phyloP scores from a whole-genome alignment of 768 basidiomycete species.

The Rhodocollybia butyracea region DNA sequence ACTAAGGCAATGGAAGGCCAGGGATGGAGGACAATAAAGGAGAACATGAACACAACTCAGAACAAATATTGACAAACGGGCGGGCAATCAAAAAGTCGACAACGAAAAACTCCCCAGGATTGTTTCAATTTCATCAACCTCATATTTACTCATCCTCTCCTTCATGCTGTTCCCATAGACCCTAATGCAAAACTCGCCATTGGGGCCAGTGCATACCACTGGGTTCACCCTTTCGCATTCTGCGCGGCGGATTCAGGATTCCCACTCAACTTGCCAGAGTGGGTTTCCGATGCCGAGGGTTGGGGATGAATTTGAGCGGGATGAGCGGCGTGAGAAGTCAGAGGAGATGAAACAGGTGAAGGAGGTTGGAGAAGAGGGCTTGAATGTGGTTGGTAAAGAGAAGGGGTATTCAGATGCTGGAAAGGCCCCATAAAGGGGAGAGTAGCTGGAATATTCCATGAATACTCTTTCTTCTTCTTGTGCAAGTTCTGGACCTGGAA shows the following conservation, averaged over 20 bases:
- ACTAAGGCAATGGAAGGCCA: too few species aligned
- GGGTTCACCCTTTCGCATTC: slow-evolving; percentile 54
- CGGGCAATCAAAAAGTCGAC: too few species aligned
- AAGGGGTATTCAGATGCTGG: background rate
- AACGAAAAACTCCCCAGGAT: too few species aligned
- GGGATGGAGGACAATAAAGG: too few species aligned
- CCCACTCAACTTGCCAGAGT: slow-evolving; percentile 65
- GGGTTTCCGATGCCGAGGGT: slow-evolving; percentile 61
- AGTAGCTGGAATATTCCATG: too few species aligned
- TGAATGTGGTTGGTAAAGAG: slow-evolving; percentile 1
- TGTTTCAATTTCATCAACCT: too few species aligned
- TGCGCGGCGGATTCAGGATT: slow-evolving; percentile 57
- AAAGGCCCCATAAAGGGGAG: too few species aligned
- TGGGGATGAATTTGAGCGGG: slow-evolving; percentile 46
- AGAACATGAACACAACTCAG: too few species aligned
- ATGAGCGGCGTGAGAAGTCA: background rate
- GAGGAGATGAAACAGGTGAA: background rate
- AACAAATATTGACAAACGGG: too few species aligned
- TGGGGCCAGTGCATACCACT: slow-evolving; percentile 54
- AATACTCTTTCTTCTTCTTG: background rate
- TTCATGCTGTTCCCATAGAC: too few species aligned
- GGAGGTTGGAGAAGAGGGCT: slow-evolving; percentile 6
- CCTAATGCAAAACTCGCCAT: background rate
- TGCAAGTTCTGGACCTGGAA: slow-evolving; percentile 51
- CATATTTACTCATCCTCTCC: too few species aligned